These are phyloP conservation scores for Dissoconium aciculare DNA, from an alignment of 2,329 filamentous ascomycete species.

Conservation along the genomic window DNA sequence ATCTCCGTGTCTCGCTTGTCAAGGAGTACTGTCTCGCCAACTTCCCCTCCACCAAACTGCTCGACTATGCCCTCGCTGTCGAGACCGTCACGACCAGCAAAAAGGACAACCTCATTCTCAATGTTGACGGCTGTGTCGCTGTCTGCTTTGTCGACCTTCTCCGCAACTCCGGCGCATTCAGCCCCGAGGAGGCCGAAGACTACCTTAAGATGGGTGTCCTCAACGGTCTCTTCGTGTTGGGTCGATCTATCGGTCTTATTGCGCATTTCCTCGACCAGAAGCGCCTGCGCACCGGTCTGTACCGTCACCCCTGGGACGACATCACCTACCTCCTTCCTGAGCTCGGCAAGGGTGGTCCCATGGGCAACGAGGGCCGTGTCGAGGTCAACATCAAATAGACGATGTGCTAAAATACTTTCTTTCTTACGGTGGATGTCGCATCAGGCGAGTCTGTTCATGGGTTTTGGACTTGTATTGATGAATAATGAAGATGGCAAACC, in stretches of 20 bases:
- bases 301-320: slow-evolving; percentile 96
- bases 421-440: background rate
- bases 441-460: too few species aligned
- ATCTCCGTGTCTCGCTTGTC: slow-evolving; percentile 97
- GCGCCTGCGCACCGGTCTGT: slow-evolving; percentile 92
- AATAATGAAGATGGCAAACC: too few species aligned
- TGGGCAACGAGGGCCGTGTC: slow-evolving; percentile 70
- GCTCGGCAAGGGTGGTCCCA: slow-evolving; percentile 52
- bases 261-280: slow-evolving; percentile 99
- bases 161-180: slow-evolving; percentile 96
- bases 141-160: slow-evolving; percentile 98
- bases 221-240: slow-evolving; percentile 97
- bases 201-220: slow-evolving; percentile 98
- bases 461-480: too few species aligned
- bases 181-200: slow-evolving; percentile 88
- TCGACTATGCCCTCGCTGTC: slow-evolving; percentile 95
- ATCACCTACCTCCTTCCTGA: slow-evolving; percentile 88
- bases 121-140: slow-evolving; percentile 94
- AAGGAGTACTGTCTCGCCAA: slow-evolving; percentile 97
- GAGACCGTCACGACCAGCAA: slow-evolving; percentile 97
- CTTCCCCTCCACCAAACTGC: slow-evolving; percentile 95
- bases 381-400: slow-evolving; percentile 55
- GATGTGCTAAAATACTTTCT: background rate
- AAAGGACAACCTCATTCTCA: slow-evolving; percentile 99
- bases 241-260: slow-evolving; percentile 95